phyloP scores from a whole-genome alignment of 176 grass and related monocot genomes.

The Zoysia pacifica region DNA sequence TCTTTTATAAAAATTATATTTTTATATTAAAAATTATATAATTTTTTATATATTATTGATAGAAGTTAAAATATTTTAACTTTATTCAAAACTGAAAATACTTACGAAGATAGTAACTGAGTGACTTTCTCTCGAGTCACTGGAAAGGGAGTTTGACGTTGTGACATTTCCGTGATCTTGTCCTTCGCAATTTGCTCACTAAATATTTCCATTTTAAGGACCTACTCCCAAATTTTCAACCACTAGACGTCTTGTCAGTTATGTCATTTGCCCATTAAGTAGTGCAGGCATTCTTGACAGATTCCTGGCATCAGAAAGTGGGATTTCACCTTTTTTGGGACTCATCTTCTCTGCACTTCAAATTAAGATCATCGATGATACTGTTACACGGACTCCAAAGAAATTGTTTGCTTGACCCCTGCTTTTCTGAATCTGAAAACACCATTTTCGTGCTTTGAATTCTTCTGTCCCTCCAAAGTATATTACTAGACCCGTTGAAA shows the following conservation, averaged over 20 bases:
- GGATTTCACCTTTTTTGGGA: neutral
- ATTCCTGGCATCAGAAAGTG: slow-evolving; percentile 30
- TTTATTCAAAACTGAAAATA: too few species aligned
- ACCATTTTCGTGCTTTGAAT: neutral
- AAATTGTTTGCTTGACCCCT: neutral
- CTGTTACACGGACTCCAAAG: neutral
- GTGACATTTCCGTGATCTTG: slow-evolving; percentile 28
- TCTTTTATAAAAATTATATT: too few species aligned
- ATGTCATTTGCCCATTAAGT: slow-evolving; percentile 46
- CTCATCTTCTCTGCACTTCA: neutral
- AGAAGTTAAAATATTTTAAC: too few species aligned
- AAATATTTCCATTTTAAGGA: slow-evolving; percentile 38
- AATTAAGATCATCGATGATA: neutral
- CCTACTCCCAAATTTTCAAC: slow-evolving; percentile 23
- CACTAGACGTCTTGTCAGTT: slow-evolving; percentile 43
- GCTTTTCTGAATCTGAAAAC: neutral
- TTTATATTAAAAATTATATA: too few species aligned
- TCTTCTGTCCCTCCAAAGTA: neutral
- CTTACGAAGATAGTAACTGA: too few species aligned
- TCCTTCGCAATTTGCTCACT: slow-evolving; percentile 41
- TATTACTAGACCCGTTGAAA: neutral
- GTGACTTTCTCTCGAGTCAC: slow-evolving; percentile 28
- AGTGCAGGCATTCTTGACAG: slow-evolving; percentile 23
- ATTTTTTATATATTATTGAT: too few species aligned
- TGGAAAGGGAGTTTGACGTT: slow-evolving; percentile 27